A percentile compares a stretch with the other conserved stretches of the same genome.
Evolutionary conservation across 2,329 filamentous ascomycete species (phyloP).

Genomic region (Penicillium sp.): DNA sequence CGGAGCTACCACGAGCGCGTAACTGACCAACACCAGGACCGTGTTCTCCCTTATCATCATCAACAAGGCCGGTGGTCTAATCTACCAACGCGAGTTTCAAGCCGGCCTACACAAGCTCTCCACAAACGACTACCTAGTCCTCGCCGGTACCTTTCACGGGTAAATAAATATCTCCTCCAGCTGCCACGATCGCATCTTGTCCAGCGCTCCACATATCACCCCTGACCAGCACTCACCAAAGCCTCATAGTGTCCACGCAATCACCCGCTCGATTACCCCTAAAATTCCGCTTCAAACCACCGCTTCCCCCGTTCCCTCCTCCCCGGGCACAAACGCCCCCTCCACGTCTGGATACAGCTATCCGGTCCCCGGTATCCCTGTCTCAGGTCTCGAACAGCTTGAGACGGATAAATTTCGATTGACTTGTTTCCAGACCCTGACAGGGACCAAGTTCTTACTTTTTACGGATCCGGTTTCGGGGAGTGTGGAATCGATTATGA

Average conservation of each 20-base stretch:
- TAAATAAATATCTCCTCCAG: conserved; percentile 39
- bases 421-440: conserved; percentile 93
- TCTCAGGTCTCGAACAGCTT: conserved; percentile 80
- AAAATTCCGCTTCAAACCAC: conserved; percentile 40
- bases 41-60: conserved; percentile 96
- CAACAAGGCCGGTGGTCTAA: conserved; percentile 95
- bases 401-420: conserved; percentile 93
- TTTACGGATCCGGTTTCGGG: conserved; percentile 87
- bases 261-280: conserved; percentile 57
- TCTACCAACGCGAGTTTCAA: conserved; percentile 94
- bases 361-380: conserved; percentile 33
- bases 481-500: conserved; percentile 80
- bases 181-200: not conserved
- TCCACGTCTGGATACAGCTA: conserved; percentile 28
- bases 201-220: not conserved
- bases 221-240: not conserved
- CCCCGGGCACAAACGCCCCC: conserved; percentile 21
- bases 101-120: conserved; percentile 82
- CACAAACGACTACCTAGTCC: conserved; percentile 94
- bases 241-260: conserved; percentile 60
- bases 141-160: conserved; percentile 97
- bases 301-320: conserved; percentile 18
- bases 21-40: conserved; percentile 62
- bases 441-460: conserved; percentile 91
- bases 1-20: not conserved